These are phyloP conservation scores for Myxozyma kluyveri DNA, from an alignment of 805 yeast species.

Conservation along the genomic window DNA sequence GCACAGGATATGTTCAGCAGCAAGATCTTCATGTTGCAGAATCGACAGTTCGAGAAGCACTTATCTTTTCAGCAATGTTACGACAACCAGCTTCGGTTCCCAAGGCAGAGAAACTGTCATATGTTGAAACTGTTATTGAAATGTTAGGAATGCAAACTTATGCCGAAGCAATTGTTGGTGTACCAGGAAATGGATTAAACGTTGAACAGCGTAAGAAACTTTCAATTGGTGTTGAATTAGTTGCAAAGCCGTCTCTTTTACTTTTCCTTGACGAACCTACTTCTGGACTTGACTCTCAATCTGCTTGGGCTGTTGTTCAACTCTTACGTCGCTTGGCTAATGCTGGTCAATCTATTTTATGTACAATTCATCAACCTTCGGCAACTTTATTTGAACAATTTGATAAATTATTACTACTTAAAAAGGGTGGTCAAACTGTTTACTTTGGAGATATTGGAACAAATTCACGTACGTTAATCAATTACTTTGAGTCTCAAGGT, in stretches of 20 bases:
- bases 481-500: constrained; percentile 69
- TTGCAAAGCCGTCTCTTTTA: constrained; percentile 62
- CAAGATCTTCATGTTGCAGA: constrained; percentile 72
- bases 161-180: constrained; percentile 79
- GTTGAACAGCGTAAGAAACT: constrained; percentile 67
- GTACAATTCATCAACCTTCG: constrained; percentile 78
- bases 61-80: constrained; percentile 65
- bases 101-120: constrained; percentile 56
- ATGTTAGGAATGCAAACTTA: constrained; percentile 66
- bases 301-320: constrained; percentile 69
- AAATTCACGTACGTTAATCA: constrained; percentile 54
- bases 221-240: constrained; percentile 70
- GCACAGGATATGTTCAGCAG: constrained; percentile 79
- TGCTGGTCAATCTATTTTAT: constrained; percentile 71
- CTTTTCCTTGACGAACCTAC: constrained; percentile 68
- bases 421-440: constrained; percentile 75
- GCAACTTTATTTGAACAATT: constrained; percentile 66
- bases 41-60: constrained; percentile 71
- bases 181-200: constrained; percentile 67
- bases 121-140: constrained; percentile 66
- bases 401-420: constrained; percentile 63
- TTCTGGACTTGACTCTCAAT: constrained; percentile 61
- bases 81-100: constrained; percentile 65
- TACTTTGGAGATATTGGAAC: constrained; percentile 79
- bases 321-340: constrained; percentile 63